Conservation (phyloP, 495 filamentous ascomycete genomes). For the Neurospora terricola region DNA sequence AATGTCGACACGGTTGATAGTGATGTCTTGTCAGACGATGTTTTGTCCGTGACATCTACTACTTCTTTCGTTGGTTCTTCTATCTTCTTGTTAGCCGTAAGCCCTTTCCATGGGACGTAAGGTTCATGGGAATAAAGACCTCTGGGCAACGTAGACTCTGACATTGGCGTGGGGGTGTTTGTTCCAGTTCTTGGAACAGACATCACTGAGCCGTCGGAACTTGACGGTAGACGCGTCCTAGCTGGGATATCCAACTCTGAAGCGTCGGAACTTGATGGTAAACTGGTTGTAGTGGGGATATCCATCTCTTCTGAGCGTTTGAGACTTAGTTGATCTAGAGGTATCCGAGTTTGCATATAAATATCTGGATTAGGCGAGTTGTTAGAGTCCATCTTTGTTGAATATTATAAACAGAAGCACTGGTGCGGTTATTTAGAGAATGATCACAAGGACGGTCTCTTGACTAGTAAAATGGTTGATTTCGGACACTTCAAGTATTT, state of each 20-base stretch:
- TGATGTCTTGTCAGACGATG: not conserved
- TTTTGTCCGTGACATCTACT: not conserved
- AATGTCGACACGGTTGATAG: not conserved
- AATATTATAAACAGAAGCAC: not conserved
- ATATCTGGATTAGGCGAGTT: not conserved
- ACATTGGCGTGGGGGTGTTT: not conserved
- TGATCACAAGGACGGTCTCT: not conserved
- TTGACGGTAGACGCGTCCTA: not conserved
- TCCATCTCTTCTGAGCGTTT: not conserved
- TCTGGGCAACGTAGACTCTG: not conserved
- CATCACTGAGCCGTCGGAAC: not conserved
- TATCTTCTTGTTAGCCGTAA: not conserved
- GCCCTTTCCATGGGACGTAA: not conserved
- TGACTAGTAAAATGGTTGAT: not conserved
- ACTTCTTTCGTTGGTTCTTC: not conserved
- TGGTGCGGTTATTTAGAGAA: not conserved
- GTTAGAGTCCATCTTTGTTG: not conserved
- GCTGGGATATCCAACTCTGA: not conserved
- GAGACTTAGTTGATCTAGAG: not conserved
- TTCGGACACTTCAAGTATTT: not conserved
- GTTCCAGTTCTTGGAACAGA: not conserved
- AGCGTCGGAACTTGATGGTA: not conserved
- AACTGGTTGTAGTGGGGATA: not conserved
- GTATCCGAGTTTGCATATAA: not conserved
- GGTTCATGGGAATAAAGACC: not conserved